Evolutionary conservation across 2,329 filamentous ascomycete species (phyloP), one percentile per base, ranked within the genome.

Genomic region (Fusarium sp.): DNA sequence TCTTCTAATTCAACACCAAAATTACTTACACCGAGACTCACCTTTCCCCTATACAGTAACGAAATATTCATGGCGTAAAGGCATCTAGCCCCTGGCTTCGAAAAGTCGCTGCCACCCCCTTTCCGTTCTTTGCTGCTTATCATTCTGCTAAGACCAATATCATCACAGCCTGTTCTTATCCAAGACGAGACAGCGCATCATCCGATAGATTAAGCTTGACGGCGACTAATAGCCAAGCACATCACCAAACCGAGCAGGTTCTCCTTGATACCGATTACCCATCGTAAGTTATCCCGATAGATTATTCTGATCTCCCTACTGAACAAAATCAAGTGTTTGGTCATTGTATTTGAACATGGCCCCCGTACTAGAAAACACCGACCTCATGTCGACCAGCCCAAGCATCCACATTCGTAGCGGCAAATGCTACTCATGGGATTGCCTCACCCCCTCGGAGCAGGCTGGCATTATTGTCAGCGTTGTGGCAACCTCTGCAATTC

Each of bases 401-500:
- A 40, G 9, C 7, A 27, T 57, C 29, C 20, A 27, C 8, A 30
- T 20, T 20, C 67, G 63, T 14, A 18, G 46, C 20, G 44, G 60
- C 11, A 40, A 57, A 10, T 82, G 79, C 63, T 62, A 69, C 4
- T 77, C 80, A 13, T 84, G 81, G 81, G 61, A 74, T 44, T 84
- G 83, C 61, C 74, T 84, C n/a, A 81, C 72, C 29, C 47, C 68
- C 12, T 68, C 77, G 0, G 75, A 82, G 45, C 76, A 82, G 34
- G 79, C 78, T 24, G 83, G 83, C 4, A 77, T 83, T 30, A 78
- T 84, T 18, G 77, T 81, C 61, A 80, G 78, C 61, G 71, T 77
- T 16, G 58, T 79, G 10, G 59, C 81, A 9, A 69, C 76, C 4
- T 67, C 69, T 6, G 61, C 78, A 14, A 59, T 78, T 12, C 42